A percentile compares a stretch with the other conserved stretches of the same genome.
These are phyloP conservation scores for Rhizoclosmatium globosum DNA, from an alignment of 192 early-diverging fungal genomes.

Conservation along the genomic window DNA sequence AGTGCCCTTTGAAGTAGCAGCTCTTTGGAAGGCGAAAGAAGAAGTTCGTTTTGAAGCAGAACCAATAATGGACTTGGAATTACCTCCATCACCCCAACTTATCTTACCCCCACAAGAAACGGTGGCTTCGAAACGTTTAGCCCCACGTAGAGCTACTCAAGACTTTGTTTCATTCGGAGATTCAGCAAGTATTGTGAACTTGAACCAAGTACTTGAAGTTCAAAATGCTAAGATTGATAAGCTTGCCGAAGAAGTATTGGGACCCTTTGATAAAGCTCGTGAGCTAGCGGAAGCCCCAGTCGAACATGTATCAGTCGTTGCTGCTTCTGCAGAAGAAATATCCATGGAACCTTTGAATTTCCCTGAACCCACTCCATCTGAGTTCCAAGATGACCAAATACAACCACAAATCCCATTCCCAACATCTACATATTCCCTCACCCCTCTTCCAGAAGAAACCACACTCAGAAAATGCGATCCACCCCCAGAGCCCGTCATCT, in stretches of 20 bases:
- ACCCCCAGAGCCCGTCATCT: conserved; percentile 14
- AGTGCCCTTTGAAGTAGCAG: conserved; percentile 26
- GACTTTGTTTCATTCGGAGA: conserved; percentile 30
- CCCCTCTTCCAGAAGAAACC: not conserved
- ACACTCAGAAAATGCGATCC: conserved; percentile 11
- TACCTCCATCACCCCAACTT: not conserved
- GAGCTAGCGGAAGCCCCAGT: not conserved
- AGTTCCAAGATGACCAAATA: not conserved
- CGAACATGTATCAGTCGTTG: not conserved
- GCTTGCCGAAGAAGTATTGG: conserved; percentile 25
- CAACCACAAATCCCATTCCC: not conserved
- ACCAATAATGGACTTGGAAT: not conserved
- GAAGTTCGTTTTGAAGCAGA: conserved; percentile 9
- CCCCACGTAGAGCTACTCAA: not conserved
- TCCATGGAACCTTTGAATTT: not conserved
- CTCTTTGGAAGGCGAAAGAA: conserved; percentile 34
- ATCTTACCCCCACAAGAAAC: no score
- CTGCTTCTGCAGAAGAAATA: not conserved
- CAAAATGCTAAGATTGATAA: conserved; percentile 17
- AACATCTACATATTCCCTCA: not conserved
- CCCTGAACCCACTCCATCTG: not conserved
- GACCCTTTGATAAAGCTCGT: not conserved
- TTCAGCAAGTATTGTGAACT: not conserved
- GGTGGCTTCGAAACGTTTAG: not conserved
- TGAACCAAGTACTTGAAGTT: conserved; percentile 7